These are phyloP conservation scores for Penicillium odoratum DNA, from an alignment of 495 filamentous ascomycete species.

Conservation along the genomic window DNA sequence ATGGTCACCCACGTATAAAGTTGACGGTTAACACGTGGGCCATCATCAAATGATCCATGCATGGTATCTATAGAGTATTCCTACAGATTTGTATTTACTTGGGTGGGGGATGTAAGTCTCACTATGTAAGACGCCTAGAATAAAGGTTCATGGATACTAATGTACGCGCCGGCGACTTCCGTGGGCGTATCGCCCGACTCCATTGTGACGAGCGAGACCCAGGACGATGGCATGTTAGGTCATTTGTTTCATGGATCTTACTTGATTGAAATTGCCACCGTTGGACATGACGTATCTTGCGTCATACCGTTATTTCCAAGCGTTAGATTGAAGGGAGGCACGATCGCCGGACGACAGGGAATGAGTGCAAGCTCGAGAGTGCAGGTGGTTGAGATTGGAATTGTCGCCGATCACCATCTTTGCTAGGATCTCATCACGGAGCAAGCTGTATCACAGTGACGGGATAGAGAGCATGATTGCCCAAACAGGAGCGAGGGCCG, in stretches of 20 bases:
- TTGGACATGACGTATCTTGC: conserved; percentile 5
- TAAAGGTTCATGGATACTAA: neutral
- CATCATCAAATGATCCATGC: neutral
- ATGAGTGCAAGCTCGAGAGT: neutral
- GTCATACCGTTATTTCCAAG: conserved; percentile 1
- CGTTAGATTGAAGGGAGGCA: neutral
- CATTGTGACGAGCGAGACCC: neutral
- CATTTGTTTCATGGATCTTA: neutral
- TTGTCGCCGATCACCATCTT: conserved; percentile 4
- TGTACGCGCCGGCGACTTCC: neutral
- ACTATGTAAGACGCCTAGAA: too few relatives aligned
- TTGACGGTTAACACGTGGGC: conserved; percentile 6
- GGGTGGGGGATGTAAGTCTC: too few relatives aligned
- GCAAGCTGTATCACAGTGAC: conserved; percentile 4
- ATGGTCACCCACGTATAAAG: conserved; percentile 1
- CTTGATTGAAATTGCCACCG: neutral
- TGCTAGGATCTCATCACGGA: conserved; percentile 1
- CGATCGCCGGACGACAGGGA: neutral
- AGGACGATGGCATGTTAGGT: neutral
- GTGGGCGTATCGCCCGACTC: conserved; percentile 1
- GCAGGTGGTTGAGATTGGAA: conserved; percentile 3
- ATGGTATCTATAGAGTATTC: neutral
- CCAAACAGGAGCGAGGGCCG: conserved; percentile 32
- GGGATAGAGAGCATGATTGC: conserved; percentile 21
- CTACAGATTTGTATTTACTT: neutral